Base-by-base conservation (phyloP, 2,329 filamentous ascomycete genomes). In the Onygenales sp. region DNA sequence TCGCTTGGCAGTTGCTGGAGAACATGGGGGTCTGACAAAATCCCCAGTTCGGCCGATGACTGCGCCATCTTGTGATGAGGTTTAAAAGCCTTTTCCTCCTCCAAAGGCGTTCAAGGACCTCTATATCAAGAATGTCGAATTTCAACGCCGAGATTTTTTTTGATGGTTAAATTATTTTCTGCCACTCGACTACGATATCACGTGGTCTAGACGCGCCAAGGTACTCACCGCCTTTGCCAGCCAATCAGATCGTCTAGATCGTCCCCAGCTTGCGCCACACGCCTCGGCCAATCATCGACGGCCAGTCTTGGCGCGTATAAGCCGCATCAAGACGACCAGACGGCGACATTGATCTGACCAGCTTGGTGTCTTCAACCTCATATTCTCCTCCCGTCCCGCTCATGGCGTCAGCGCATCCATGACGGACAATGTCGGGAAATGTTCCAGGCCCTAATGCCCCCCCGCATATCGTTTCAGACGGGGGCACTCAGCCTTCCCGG, bases 1-100 rank as follows among this genome's bases (percentile, higher is more conserved):
- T 90, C 87, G 60, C 76, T 71, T 42, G 89, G 87, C 61, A 95
- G 69, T 61, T 84, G 74, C 57, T 76, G 69, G 61, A 85, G 69
- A 56, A 77, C 55, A 49, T 66, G 61, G 51, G 67, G 64, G 57
- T 84, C 78, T 62, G 72, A 69, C 52, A 85, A 71, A 66, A 82
- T 73, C 72, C 76, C 77, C 71, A 75, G 60, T 58, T 65, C 64
- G 61, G 62, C 61, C 69, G 67, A 64, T 65, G 63, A 61, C 59
- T 59, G 62, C 57, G 69, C 61, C 70, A 73, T 73, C 31, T 54
- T 67, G 56, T 56, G 55, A 59, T 59, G 57, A 57, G 58, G 52
- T 57, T 54, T 17, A 57, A 47, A 47, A 27, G 17, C 9, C 42
- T 46, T 45, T 36, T 37, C 50, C 42, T 52, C 50, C 34, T 39